Percentiles rank a stretch among this genome's conserved stretches.
These are phyloP conservation scores for Porcisia hertigi DNA, from an alignment of 208 protist genomes.

Conservation along the genomic window DNA sequence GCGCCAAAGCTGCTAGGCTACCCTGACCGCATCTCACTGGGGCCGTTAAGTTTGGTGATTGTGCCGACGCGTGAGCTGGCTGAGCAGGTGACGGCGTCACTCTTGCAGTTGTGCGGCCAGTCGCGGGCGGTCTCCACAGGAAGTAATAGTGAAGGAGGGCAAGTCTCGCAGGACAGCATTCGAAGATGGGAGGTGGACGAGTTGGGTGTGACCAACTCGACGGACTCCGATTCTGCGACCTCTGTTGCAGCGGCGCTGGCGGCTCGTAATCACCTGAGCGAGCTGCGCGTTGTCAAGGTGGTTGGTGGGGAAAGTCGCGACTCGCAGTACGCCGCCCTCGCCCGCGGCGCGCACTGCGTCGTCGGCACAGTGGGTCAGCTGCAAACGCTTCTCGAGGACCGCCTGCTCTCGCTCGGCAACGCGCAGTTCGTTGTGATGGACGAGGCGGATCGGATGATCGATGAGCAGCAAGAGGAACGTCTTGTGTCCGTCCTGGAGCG, in stretches of 20 bases:
- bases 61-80: constrained; percentile 94
- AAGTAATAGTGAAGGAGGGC: not conserved
- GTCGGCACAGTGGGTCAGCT: constrained; percentile 87
- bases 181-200: constrained; percentile 19
- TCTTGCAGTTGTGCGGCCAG: constrained; percentile 23
- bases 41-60: constrained; percentile 87
- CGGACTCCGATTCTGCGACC: not conserved
- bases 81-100: constrained; percentile 76
- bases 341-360: constrained; percentile 70
- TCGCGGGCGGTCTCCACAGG: not conserved
- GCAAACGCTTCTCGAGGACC: constrained; percentile 58
- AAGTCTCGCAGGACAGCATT: not conserved
- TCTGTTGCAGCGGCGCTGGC: not conserved
- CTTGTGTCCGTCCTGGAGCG: constrained; percentile 91
- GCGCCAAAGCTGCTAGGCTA: constrained; percentile 59
- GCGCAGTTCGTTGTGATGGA: constrained; percentile 93
- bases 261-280: constrained; percentile 45
- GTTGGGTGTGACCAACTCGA: not conserved
- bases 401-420: constrained; percentile 71
- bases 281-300: constrained; percentile 75
- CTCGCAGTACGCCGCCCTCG: constrained; percentile 53
- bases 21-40: constrained; percentile 57
- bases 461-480: constrained; percentile 88
- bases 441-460: constrained; percentile 97
- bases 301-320: constrained; percentile 70